A percentile compares a stretch with the other conserved stretches of the same genome.
Evolutionary conservation across 2,329 filamentous ascomycete species (phyloP).

Genomic region (Sarocladium strictum): DNA sequence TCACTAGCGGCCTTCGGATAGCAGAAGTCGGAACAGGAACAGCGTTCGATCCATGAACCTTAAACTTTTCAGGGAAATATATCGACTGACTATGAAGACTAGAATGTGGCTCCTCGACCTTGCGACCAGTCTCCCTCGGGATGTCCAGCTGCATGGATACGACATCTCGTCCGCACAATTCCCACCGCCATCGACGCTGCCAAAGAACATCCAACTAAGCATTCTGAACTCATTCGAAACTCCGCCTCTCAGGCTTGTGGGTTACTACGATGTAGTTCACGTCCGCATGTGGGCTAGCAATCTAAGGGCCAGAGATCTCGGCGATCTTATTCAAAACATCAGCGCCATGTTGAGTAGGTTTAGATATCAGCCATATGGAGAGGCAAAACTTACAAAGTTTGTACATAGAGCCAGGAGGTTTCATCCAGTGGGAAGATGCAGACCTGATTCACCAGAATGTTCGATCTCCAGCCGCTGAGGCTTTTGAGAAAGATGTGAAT

Average conservation of each 20-base stretch:
- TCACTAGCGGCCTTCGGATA: background rate
- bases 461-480: background rate
- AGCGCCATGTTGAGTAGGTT: background rate
- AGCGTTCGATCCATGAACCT: no score
- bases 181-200: background rate
- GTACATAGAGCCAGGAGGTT: background rate
- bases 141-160: background rate
- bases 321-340: background rate
- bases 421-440: background rate
- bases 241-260: background rate
- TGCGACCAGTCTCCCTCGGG: background rate
- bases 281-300: background rate
- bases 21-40: background rate
- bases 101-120: background rate
- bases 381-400: no score
- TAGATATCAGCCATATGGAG: no score
- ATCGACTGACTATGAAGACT: background rate
- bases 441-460: background rate
- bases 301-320: background rate
- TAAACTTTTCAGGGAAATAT: no score
- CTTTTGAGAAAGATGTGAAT: background rate
- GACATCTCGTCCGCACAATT: background rate
- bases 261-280: background rate
- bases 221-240: background rate
- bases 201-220: background rate